phyloP scores from a whole-genome alignment of 2,329 filamentous ascomycete species.

The Venturia asperata region DNA sequence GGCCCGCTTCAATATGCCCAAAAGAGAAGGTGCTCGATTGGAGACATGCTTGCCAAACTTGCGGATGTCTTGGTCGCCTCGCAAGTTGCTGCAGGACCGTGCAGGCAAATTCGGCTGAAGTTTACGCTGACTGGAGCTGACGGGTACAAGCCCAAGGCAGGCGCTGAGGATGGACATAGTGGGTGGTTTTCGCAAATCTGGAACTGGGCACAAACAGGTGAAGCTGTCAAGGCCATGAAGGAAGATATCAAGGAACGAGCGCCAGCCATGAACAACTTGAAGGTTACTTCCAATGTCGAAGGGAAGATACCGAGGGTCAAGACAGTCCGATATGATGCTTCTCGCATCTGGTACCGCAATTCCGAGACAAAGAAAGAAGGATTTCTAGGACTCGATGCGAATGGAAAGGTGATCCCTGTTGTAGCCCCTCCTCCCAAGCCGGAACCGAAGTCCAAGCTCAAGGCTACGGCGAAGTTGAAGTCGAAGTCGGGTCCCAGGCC shows the following conservation, averaged over 20 bases:
- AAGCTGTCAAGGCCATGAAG: background rate
- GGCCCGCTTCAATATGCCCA: background rate
- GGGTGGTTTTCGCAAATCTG: background rate
- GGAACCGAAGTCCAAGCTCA: no score
- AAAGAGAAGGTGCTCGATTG: background rate
- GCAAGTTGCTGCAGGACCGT: background rate
- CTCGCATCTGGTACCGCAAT: background rate
- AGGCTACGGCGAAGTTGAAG: no score
- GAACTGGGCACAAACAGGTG: background rate
- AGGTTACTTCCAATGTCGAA: background rate
- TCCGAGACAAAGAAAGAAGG: background rate
- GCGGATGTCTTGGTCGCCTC: background rate
- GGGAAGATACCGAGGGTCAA: slow-evolving; percentile 1
- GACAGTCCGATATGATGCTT: background rate
- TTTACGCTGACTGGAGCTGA: background rate
- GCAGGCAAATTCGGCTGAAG: background rate
- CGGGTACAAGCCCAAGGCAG: background rate
- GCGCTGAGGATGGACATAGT: no score
- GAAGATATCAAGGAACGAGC: background rate
- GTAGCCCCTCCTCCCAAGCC: background rate
- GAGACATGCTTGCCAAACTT: background rate
- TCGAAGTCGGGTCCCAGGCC: background rate
- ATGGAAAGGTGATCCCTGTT: background rate
- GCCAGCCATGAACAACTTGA: background rate
- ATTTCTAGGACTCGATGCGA: background rate